Base-by-base conservation (phyloP, 768 basidiomycete species). In the Zangia roseola region DNA sequence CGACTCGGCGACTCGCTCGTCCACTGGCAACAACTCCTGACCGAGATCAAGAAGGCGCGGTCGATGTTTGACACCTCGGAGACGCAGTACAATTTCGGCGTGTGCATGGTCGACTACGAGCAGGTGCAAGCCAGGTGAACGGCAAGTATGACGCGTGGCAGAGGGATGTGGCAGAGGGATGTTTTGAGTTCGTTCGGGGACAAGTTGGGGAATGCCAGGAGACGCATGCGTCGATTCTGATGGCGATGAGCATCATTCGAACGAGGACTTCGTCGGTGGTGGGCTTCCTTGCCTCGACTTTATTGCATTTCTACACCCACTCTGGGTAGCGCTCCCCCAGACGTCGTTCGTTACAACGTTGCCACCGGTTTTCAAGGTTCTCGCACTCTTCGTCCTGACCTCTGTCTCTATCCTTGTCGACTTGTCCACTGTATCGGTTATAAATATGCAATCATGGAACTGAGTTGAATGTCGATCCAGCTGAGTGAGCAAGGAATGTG, bases 131-230 rank as follows among this genome's bases (percentile, higher is more conserved):
- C 91, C 81, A 94, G 57, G 97, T 99, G 61, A 97, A 97, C 68
- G 92, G 94, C 51, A 98, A 97, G 74, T 99, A 99, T 67, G 97
- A 98, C 65, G 76, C 91, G n/a, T n/a, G n/a, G n/a, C n/a, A n/a
- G n/a, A n/a, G n/a, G n/a, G n/a, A n/a, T n/a, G 17, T 98, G 97
- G 95, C 95, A 98, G 74, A 78, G 88, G 52, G 97, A 99, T 59
- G 92, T 99, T 52, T 74, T 97, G 57, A 86, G 83, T 53, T 78
- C 92, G 40, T 98, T 97, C 62, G 95, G 97, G 4, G 80, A 81
- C 52, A 97, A 97, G 74, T 78, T 99, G 48, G 92, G 93, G 5
- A 87, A 86, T 52, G 86, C 86, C 94, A 94, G 77, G 95, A 98
- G 70, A 92, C 93, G 81, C 93, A 98, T 70, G 87, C 92, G 13